Conservation (phyloP, 768 basidiomycete species). For the Mycena belliarum region DNA sequence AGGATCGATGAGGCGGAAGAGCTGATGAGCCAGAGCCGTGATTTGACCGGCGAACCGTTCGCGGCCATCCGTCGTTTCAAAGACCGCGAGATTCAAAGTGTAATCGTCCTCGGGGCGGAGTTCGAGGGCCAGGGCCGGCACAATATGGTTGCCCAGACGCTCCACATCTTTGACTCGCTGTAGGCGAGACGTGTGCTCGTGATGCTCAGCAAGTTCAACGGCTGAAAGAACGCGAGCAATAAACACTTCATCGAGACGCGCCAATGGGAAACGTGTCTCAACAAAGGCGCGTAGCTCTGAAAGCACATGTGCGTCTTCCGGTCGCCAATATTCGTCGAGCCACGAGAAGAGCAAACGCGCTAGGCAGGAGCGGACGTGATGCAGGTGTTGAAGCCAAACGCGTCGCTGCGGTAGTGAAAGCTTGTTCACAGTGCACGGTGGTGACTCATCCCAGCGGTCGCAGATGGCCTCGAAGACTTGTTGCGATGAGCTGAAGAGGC, state of each 20-base stretch:
- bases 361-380: slow-evolving; percentile 57
- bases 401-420: slow-evolving; percentile 35
- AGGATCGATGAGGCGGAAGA: slow-evolving; percentile 42
- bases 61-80: slow-evolving; percentile 37
- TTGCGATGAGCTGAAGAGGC: slow-evolving; percentile 58
- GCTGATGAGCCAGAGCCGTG: slow-evolving; percentile 38
- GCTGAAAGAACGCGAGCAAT: slow-evolving; percentile 29
- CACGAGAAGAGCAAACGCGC: slow-evolving; percentile 65
- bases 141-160: slow-evolving; percentile 18
- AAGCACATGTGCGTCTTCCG: slow-evolving; percentile 49
- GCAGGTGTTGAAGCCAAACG: slow-evolving; percentile 41
- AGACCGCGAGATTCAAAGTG: slow-evolving; percentile 31
- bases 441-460: slow-evolving; percentile 48
- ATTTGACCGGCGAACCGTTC: slow-evolving; percentile 49
- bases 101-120: slow-evolving; percentile 31
- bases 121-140: slow-evolving; percentile 24
- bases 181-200: slow-evolving; percentile 3
- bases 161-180: slow-evolving; percentile 8
- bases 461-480: slow-evolving; percentile 43
- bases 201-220: slow-evolving; percentile 25
- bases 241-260: slow-evolving; percentile 31
- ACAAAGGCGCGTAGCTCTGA: slow-evolving; percentile 29
- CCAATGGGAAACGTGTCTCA: slow-evolving; percentile 23
- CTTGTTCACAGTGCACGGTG: slow-evolving; percentile 16
- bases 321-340: slow-evolving; percentile 70